Evolutionary conservation across 2,329 filamentous ascomycete genomes (phyloP).

Genomic region (Thermoascus crustaceus): DNA sequence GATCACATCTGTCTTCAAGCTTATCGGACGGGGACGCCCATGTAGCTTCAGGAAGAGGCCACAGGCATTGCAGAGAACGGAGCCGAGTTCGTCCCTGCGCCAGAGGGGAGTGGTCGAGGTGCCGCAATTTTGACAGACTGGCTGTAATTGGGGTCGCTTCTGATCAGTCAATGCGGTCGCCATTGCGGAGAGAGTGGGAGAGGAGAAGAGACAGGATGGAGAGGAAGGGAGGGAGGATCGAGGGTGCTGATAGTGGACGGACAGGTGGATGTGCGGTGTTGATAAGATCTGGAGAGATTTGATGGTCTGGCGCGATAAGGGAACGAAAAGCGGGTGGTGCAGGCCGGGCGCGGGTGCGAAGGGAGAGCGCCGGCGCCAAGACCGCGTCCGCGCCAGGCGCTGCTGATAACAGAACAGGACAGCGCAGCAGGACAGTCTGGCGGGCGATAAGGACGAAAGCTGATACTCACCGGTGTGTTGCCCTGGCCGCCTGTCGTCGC

Average conservation of each 20-base stretch:
- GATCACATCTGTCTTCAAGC: constrained; percentile 97
- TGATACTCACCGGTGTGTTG: constrained; percentile 34
- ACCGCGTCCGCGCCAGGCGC: constrained; percentile 15
- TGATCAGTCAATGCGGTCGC: constrained; percentile 42
- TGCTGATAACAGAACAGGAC: constrained; percentile 22
- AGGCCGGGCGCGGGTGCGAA: constrained; percentile 3
- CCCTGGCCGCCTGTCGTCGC: constrained; percentile 58
- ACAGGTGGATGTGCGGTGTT: constrained; percentile 29
- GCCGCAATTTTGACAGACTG: constrained; percentile 90
- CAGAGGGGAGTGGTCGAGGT: constrained; percentile 95
- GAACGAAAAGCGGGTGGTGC: constrained; percentile 30
- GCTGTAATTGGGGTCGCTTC: constrained; percentile 62
- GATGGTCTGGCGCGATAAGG: constrained; percentile 39
- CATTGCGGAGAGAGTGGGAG: constrained; percentile 22
- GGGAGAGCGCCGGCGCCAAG: constrained; percentile 23
- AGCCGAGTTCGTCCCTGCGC: constrained; percentile 92
- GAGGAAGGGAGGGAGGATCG: constrained; percentile 14
- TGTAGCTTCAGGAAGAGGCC: constrained; percentile 96
- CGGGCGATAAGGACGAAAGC: constrained; percentile 12
- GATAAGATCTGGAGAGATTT: constrained; percentile 38
- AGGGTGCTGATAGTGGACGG: constrained; percentile 19
- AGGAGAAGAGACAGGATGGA: constrained; percentile 10
- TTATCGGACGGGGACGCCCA: constrained; percentile 84
- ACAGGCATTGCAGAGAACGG: constrained; percentile 96
- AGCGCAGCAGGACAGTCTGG: constrained; percentile 6